These are phyloP conservation scores for Microbotryomycetes sp. DNA, from an alignment of 1,284 basidiomycete species.

Conservation along the genomic window DNA sequence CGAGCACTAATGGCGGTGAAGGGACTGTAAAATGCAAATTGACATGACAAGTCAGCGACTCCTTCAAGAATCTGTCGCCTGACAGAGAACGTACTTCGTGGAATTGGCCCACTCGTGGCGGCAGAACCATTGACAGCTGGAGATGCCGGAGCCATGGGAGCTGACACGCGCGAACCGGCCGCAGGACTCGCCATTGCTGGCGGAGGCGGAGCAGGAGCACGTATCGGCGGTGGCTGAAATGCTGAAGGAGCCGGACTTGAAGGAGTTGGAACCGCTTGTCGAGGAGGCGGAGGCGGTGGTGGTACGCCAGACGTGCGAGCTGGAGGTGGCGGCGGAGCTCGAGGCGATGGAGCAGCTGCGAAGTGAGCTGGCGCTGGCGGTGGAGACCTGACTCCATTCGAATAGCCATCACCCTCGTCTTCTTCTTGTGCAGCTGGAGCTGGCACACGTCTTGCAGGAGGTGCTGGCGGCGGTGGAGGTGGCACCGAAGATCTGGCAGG, in stretches of 20 bases:
- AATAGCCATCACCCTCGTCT: not conserved
- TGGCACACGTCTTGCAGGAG: not conserved
- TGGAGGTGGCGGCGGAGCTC: not conserved
- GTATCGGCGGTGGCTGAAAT: not conserved
- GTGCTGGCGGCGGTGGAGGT: constrained; percentile 1
- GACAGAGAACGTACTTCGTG: not conserved
- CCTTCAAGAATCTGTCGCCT: no score
- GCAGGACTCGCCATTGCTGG: not conserved
- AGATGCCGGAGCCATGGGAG: no score
- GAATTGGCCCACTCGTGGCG: not conserved
- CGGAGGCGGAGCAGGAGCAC: not conserved
- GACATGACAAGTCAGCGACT: no score
- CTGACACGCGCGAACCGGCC: no score
- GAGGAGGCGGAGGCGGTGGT: not conserved
- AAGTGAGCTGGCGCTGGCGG: not conserved
- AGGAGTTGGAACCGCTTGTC: not conserved
- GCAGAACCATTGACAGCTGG: no score
- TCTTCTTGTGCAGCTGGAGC: constrained; percentile 2
- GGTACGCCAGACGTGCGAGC: not conserved
- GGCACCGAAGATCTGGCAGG: not conserved
- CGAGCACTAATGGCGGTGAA: constrained; percentile 17
- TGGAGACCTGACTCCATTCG: not conserved
- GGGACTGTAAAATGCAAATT: constrained; percentile 17
- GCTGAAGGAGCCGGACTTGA: constrained; percentile 1
- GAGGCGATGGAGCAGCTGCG: not conserved